Evolutionary conservation across 2,329 filamentous ascomycete genomes (phyloP).

Genomic region (Monosporascus sp.): DNA sequence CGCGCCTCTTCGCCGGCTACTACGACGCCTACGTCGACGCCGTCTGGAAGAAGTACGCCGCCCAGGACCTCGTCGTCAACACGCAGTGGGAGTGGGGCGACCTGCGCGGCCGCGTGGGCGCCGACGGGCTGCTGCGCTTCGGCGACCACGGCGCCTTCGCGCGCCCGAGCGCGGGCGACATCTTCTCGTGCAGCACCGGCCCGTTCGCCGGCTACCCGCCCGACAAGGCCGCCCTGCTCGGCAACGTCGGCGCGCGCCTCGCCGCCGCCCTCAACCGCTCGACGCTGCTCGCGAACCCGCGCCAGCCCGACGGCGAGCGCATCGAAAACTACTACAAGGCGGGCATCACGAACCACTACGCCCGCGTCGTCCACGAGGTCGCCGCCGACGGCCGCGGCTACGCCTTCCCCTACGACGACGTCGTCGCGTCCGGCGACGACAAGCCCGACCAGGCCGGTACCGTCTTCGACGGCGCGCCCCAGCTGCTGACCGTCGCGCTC

Average conservation of each 20-base stretch:
- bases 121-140: conserved; percentile 33
- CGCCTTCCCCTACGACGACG: conserved; percentile 68
- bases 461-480: conserved; percentile 51
- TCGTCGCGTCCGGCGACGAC: conserved; percentile 44
- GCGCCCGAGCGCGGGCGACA: conserved; percentile 36
- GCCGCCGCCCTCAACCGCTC: conserved; percentile 71
- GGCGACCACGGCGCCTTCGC: conserved; percentile 33
- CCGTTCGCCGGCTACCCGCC: conserved; percentile 44
- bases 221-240: conserved; percentile 39
- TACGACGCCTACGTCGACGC: conserved; percentile 44
- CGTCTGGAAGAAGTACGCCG: conserved; percentile 46
- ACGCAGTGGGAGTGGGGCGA: conserved; percentile 49
- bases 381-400: conserved; percentile 59
- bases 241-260: conserved; percentile 66
- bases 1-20: conserved; percentile 43
- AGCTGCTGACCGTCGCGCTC: conserved; percentile 50
- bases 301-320: conserved; percentile 47
- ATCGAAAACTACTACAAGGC: conserved; percentile 48
- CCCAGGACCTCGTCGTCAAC: conserved; percentile 41
- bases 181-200: conserved; percentile 35
- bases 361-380: conserved; percentile 56
- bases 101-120: conserved; percentile 36
- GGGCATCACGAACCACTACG: conserved; percentile 59
- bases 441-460: conserved; percentile 55
- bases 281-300: conserved; percentile 52